Evolutionary conservation across 805 yeast species (phyloP).

Genomic region (Candida vartiovaarae): DNA sequence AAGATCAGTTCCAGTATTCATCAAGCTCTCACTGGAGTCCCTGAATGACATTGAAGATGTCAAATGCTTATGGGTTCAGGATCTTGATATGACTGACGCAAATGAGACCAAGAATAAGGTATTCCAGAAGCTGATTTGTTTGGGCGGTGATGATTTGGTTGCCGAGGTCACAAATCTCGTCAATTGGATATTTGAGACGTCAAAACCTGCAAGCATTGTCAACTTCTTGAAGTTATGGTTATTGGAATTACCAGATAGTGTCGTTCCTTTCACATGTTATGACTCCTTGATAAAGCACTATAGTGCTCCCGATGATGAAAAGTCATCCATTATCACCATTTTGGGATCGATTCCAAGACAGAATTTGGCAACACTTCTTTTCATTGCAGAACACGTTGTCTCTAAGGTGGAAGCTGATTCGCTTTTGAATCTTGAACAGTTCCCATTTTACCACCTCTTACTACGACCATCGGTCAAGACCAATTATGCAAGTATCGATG

Average conservation of each 20-base stretch:
- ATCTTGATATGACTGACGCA: constrained; percentile 14
- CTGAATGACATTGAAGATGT: constrained; percentile 8
- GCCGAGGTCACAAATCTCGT: constrained; percentile 1
- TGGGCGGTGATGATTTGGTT: no score
- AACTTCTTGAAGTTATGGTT: constrained; percentile 47
- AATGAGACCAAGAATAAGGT: constrained; percentile 9
- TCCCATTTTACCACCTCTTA: constrained; percentile 23
- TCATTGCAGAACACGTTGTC: constrained; percentile 15
- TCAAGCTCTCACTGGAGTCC: constrained; percentile 4
- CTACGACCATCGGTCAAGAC: constrained; percentile 20
- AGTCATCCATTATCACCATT: constrained; percentile 5
- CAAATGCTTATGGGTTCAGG: constrained; percentile 8
- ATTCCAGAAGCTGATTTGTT: background rate
- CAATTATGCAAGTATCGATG: constrained; percentile 4
- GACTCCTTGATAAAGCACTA: constrained; percentile 18
- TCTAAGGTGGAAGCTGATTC: constrained; percentile 4
- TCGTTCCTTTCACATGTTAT: constrained; percentile 33
- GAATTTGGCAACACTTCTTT: constrained; percentile 20
- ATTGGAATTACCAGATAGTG: constrained; percentile 53
- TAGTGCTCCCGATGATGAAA: constrained; percentile 3
- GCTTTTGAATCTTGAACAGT: constrained; percentile 2
- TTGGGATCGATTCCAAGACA: constrained; percentile 25
- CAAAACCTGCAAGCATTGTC: constrained; percentile 12
- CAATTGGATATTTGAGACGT: constrained; percentile 7
- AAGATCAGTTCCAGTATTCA: constrained; percentile 16